Conservation (phyloP, 2,329 filamentous ascomycete species). For the Colletotrichum sp. region DNA sequence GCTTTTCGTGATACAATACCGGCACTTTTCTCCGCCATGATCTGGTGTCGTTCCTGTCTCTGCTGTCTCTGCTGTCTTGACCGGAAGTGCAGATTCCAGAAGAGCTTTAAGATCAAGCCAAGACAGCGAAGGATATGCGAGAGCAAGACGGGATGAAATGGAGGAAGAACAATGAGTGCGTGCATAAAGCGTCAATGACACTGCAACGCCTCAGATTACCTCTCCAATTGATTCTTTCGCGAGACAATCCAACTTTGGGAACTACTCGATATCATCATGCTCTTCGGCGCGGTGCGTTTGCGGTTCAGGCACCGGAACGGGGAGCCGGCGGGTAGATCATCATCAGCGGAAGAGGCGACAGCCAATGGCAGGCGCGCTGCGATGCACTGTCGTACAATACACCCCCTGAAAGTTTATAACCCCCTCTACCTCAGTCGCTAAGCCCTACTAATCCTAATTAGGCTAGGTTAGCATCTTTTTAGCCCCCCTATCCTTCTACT, state of each 20-base stretch:
- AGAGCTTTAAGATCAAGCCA: neutral
- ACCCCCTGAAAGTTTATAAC: too few relatives aligned
- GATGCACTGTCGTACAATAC: neutral
- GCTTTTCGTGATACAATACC: neutral
- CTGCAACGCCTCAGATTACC: neutral
- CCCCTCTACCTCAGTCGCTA: too few relatives aligned
- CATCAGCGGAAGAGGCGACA: neutral
- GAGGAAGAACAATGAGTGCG: neutral
- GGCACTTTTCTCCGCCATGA: neutral
- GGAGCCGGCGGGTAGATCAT: neutral
- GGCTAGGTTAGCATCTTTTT: too few relatives aligned
- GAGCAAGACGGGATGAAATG: neutral
- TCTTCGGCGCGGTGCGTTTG: neutral
- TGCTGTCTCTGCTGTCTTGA: neutral
- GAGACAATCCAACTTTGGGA: neutral
- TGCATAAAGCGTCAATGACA: neutral
- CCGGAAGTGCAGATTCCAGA: neutral
- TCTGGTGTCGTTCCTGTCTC: neutral
- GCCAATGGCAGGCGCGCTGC: neutral
- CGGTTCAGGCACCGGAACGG: neutral
- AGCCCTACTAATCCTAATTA: too few relatives aligned
- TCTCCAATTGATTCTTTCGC: neutral
- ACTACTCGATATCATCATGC: neutral
- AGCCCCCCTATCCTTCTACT: too few relatives aligned
- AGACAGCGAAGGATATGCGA: neutral